A percentile compares a stretch with the other conserved stretches of the same genome.
Conservation (phyloP, 331 rosid genomes). For the Rosa hybrid region DNA sequence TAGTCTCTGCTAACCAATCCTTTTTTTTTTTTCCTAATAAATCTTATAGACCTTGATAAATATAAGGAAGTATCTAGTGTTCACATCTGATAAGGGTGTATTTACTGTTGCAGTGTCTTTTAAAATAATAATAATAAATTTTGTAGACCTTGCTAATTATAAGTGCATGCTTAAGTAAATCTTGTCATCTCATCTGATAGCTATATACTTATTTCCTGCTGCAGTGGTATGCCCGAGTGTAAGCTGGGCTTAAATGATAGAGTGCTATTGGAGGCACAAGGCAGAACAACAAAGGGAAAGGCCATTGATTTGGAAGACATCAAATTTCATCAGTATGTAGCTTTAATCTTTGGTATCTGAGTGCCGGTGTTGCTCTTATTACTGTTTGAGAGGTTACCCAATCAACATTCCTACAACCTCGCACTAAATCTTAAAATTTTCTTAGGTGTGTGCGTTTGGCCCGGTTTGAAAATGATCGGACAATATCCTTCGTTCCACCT, state of each 20-base stretch:
- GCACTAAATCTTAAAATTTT: slow-evolving; percentile 36
- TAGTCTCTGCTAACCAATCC: neutral
- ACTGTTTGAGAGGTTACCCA: slow-evolving; percentile 9
- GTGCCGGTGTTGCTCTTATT: slow-evolving; percentile 6
- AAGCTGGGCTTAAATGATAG: slow-evolving; percentile 96
- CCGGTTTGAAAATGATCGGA: slow-evolving; percentile 97
- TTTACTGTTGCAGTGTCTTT: slow-evolving; percentile 51
- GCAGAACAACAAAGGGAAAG: slow-evolving; percentile 91
- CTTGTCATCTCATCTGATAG: slow-evolving; percentile 4
- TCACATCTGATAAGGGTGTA: slow-evolving; percentile 19
- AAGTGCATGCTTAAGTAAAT: neutral
- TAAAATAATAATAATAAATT: neutral
- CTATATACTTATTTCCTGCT: slow-evolving; percentile 30
- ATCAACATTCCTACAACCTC: slow-evolving; percentile 28
- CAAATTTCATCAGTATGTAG: slow-evolving; percentile 93
- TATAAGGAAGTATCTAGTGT: neutral
- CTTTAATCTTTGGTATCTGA: slow-evolving; percentile 35
- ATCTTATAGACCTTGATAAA: neutral
- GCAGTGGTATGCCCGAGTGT: slow-evolving; percentile 99
- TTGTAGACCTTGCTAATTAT: neutral
- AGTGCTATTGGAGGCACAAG: slow-evolving; percentile 93
- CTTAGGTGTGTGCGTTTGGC: slow-evolving; percentile 97
- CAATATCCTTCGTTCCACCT: slow-evolving; percentile 95
- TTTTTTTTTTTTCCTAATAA: neutral
- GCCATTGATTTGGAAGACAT: slow-evolving; percentile 98